phyloP scores from a whole-genome alignment of 208 protist species.

The Phytomonas sp. region DNA sequence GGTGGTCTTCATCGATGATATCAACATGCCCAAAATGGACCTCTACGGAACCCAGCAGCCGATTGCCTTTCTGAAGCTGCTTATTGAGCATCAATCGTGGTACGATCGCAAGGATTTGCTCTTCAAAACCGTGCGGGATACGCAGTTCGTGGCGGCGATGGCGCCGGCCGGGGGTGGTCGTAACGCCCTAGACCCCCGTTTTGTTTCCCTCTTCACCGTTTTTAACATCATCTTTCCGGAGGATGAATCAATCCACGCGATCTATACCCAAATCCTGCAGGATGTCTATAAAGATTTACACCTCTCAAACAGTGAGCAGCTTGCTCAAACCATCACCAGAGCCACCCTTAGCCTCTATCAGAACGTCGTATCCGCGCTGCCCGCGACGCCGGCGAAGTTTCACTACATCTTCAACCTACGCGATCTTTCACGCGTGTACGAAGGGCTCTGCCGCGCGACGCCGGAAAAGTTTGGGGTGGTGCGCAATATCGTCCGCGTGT shows the following conservation, averaged over 20 bases:
- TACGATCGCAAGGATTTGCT: conserved; percentile 96
- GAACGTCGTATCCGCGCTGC: conserved; percentile 81
- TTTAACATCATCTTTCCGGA: conserved; percentile 97
- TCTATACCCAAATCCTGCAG: conserved; percentile 94
- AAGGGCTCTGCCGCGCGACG: conserved; percentile 94
- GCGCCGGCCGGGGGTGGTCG: conserved; percentile 95
- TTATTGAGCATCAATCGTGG: conserved; percentile 94
- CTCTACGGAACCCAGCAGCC: conserved; percentile 98
- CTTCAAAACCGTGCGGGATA: conserved; percentile 95
- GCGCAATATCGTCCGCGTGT: conserved; percentile 88
- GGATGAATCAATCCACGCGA: conserved; percentile 92
- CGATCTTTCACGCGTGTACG: conserved; percentile 96
- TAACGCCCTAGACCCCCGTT: conserved; percentile 96
- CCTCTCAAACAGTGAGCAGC: conserved; percentile 19
- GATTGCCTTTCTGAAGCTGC: conserved; percentile 97
- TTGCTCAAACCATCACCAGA: conserved; percentile 74
- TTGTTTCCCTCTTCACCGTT: conserved; percentile 96
- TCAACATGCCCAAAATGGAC: conserved; percentile 99
- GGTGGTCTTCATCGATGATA: conserved; percentile 97
- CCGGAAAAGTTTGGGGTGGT: conserved; percentile 82
- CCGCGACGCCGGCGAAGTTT: conserved; percentile 97
- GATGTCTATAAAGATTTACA: conserved; percentile 80
- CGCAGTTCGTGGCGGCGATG: conserved; percentile 96
- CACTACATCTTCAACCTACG: conserved; percentile 99
- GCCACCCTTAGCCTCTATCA: conserved; percentile 94